These are phyloP conservation scores for Mucor piriformis DNA, from an alignment of 371 early-diverging fungal genomes.

Conservation along the genomic window DNA sequence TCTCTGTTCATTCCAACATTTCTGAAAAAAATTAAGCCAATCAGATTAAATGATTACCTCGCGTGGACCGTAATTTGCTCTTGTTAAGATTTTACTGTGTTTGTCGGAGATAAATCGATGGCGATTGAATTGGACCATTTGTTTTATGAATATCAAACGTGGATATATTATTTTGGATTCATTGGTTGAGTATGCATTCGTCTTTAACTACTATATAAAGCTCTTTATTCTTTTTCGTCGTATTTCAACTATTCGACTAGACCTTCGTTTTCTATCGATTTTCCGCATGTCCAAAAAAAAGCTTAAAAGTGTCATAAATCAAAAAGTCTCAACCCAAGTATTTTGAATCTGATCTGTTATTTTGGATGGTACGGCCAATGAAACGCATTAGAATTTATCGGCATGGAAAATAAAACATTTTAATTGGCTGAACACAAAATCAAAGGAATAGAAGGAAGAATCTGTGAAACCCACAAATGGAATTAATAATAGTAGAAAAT, in stretches of 20 bases:
- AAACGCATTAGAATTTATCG: background rate
- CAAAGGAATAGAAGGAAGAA: background rate
- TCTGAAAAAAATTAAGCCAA: slow-evolving; percentile 15
- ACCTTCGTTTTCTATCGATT: too few species aligned
- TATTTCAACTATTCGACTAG: too few species aligned
- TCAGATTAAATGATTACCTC: slow-evolving; percentile 9
- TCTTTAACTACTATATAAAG: background rate
- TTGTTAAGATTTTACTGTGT: background rate
- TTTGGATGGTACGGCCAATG: background rate
- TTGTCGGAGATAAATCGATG: background rate
- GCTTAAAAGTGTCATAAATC: too few species aligned
- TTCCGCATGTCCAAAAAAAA: too few species aligned
- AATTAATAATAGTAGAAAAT: background rate
- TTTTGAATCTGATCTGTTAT: background rate
- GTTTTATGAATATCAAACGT: background rate
- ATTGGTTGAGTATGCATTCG: background rate
- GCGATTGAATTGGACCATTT: background rate
- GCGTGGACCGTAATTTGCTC: slow-evolving; percentile 17
- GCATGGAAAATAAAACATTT: background rate
- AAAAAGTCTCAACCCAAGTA: background rate
- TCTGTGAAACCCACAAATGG: background rate
- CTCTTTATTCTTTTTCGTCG: background rate
- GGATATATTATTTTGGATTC: background rate
- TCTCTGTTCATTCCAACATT: slow-evolving; percentile 14
- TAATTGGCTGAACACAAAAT: background rate